Conservation (phyloP, 495 filamentous ascomycete species). For the Pyronema domesticum region DNA sequence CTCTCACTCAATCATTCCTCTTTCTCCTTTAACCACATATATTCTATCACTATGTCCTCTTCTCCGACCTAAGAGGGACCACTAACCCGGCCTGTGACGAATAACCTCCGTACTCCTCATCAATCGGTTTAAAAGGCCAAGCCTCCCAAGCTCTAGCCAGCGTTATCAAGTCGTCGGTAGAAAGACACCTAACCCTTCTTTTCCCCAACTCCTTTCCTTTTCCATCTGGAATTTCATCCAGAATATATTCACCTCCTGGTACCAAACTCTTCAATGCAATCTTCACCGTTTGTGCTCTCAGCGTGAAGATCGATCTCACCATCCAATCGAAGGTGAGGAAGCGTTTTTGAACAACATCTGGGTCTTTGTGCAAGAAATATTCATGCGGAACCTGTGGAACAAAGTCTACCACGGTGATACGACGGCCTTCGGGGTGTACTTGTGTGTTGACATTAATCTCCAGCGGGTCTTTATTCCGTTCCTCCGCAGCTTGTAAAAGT, state of each 20-base stretch:
- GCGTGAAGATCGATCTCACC: slow-evolving; percentile 8
- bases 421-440: slow-evolving; percentile 4
- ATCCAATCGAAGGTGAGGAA: slow-evolving; percentile 16
- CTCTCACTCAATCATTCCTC: no score
- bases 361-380: slow-evolving; percentile 2
- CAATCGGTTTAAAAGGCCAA: slow-evolving; percentile 36
- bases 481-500: background rate
- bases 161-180: slow-evolving; percentile 31
- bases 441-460: background rate
- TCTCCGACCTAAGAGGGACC: no score
- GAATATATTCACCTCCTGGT: slow-evolving; percentile 27
- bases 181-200: slow-evolving; percentile 29
- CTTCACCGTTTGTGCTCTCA: slow-evolving; percentile 5
- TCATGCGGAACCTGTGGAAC: slow-evolving; percentile 5
- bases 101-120: background rate
- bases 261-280: slow-evolving; percentile 7
- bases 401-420: slow-evolving; percentile 16
- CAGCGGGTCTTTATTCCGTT: background rate
- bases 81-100: background rate
- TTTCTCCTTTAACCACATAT: no score
- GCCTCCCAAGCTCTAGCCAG: slow-evolving; percentile 35
- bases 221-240: slow-evolving; percentile 27
- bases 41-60: no score
- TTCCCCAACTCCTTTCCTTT: slow-evolving; percentile 17
- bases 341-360: background rate